Evolutionary conservation across 192 early-diverging fungal species (phyloP).

Genomic region (Backusella mclennaniae): DNA sequence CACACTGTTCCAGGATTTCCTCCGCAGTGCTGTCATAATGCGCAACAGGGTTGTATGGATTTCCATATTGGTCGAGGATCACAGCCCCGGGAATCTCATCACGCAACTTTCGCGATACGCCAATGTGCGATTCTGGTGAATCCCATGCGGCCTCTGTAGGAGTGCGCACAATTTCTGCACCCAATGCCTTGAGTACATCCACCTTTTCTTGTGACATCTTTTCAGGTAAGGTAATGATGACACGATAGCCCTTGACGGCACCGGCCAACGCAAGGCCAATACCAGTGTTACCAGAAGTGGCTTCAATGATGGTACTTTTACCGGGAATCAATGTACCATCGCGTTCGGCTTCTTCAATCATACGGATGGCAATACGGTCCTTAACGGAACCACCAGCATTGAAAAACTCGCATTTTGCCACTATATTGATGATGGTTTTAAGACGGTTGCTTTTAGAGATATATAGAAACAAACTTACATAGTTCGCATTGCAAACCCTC

Average conservation of each 20-base stretch:
- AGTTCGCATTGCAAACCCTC: conserved; percentile 95
- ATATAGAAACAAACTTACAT: conserved; percentile 43
- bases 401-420: conserved; percentile 98
- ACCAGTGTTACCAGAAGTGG: conserved; percentile 99
- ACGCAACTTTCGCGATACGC: conserved; percentile 91
- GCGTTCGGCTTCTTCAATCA: conserved; percentile 94
- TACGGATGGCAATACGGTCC: conserved; percentile 93
- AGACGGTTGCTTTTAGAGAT: conserved; percentile 38
- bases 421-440: conserved; percentile 17
- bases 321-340: conserved; percentile 91
- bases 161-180: conserved; percentile 97
- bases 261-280: conserved; percentile 96
- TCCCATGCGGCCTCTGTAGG: conserved; percentile 99
- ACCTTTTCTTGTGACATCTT: conserved; percentile 99
- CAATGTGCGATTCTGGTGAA: conserved; percentile 97
- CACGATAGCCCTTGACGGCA: conserved; percentile 98
- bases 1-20: conserved; percentile 77
- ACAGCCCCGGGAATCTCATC: conserved; percentile 94
- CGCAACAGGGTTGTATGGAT: conserved; percentile 96
- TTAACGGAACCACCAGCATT: conserved; percentile 99
- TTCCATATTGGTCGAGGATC: conserved; percentile 97
- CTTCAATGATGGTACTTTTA: conserved; percentile 90
- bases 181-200: conserved; percentile 95
- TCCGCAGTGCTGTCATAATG: conserved; percentile 95
- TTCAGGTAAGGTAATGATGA: conserved; percentile 98